Conservation (phyloP, 2,329 filamentous ascomycete genomes). For the Aureobasidium pullulans region DNA sequence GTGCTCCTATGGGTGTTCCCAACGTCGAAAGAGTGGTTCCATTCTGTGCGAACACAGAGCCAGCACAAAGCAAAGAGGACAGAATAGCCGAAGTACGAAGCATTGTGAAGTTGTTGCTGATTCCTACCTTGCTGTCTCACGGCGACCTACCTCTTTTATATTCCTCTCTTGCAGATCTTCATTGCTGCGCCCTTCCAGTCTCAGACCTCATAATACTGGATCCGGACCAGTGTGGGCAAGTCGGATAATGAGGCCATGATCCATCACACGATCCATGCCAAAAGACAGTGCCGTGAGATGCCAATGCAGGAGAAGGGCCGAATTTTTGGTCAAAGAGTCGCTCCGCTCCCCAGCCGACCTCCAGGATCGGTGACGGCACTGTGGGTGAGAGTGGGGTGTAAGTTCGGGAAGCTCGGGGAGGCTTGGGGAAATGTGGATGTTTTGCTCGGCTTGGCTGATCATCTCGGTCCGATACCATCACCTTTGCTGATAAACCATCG, state of each 20-base stretch:
- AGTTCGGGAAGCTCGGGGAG: background rate
- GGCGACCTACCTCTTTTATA: background rate
- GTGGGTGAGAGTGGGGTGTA: background rate
- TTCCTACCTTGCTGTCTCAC: background rate
- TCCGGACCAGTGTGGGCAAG: background rate
- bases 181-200: background rate
- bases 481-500: background rate
- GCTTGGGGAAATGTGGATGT: background rate
- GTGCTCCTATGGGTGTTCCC: constrained; percentile 14
- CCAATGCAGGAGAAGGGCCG: constrained; percentile 11
- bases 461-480: background rate
- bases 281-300: background rate
- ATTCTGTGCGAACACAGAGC: constrained; percentile 6
- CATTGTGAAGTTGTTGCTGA: background rate
- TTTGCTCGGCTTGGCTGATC: background rate
- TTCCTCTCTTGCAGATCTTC: background rate
- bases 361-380: background rate
- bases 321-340: background rate
- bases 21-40: background rate
- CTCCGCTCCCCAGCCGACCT: background rate
- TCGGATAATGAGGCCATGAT: background rate
- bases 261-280: background rate
- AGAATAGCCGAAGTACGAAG: background rate
- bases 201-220: background rate
- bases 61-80: background rate